Evolutionary conservation across 2,329 filamentous ascomycete genomes (phyloP).

Genomic region (Xylaria digitata): DNA sequence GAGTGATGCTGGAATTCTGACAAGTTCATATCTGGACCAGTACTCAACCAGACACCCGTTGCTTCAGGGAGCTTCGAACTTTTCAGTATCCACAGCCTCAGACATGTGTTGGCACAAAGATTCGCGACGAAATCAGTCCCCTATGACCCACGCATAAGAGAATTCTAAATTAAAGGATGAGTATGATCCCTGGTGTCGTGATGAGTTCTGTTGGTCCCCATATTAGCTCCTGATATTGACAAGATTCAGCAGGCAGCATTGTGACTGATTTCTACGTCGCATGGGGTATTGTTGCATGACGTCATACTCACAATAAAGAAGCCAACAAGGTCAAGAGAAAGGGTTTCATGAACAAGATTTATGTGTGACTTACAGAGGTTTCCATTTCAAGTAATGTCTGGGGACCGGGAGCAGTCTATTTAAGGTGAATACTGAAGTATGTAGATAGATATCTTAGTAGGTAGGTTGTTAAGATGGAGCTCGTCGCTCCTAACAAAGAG

Average conservation of each 20-base stretch:
- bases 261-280: not conserved
- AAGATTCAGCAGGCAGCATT: slow-evolving; percentile 1
- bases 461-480: not conserved
- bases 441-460: no score
- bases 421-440: not conserved
- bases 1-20: not conserved
- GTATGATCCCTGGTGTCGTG: no score
- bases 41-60: not conserved
- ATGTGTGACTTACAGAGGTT: not conserved
- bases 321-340: not conserved
- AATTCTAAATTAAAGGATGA: not conserved
- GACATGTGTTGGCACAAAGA: not conserved
- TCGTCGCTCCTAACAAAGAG: no score
- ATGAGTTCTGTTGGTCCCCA: slow-evolving; percentile 1
- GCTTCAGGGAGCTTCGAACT: not conserved
- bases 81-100: no score
- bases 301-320: not conserved
- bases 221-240: slow-evolving; percentile 2
- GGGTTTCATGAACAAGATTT: not conserved
- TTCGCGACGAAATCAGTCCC: not conserved
- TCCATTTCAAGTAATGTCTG: no score
- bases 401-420: not conserved
- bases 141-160: no score
- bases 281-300: not conserved
- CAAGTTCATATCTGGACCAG: not conserved